Evolutionary conservation across 441 rosid species (phyloP).

Genomic region (Mallotus repandus): DNA sequence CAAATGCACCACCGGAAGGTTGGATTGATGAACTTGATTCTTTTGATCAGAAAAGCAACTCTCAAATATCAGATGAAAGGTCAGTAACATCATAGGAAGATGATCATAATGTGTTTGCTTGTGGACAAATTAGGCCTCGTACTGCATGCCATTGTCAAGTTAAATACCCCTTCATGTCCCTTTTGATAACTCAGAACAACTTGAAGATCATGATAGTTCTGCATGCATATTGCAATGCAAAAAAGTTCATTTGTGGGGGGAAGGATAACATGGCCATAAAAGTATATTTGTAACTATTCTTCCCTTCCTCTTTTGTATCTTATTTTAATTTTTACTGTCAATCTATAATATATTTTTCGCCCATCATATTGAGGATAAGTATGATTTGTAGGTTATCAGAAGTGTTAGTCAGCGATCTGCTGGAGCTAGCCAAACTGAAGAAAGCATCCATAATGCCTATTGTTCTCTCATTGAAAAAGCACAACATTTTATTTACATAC

Average conservation of each 20-base stretch:
- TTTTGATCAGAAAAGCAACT: slow-evolving; percentile 37
- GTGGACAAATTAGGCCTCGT: slow-evolving; percentile 86
- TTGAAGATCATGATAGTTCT: too few relatives aligned
- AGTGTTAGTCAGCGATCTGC: slow-evolving; percentile 99
- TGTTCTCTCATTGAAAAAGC: slow-evolving; percentile 88
- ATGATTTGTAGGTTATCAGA: slow-evolving; percentile 63
- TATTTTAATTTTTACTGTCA: slow-evolving; percentile 8
- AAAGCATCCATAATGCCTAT: slow-evolving; percentile 88
- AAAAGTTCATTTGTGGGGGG: neutral
- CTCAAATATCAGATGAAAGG: slow-evolving; percentile 56
- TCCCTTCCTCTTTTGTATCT: neutral
- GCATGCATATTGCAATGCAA: neutral
- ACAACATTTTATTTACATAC: slow-evolving; percentile 85
- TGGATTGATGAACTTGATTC: slow-evolving; percentile 60
- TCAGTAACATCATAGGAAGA: slow-evolving; percentile 75
- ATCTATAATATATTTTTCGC: neutral
- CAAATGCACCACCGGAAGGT: slow-evolving; percentile 57
- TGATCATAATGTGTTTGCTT: slow-evolving; percentile 49
- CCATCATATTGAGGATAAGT: neutral
- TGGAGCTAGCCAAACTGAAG: slow-evolving; percentile 94
- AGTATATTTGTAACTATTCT: neutral
- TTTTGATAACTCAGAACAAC: neutral
- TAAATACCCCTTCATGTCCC: slow-evolving; percentile 26
- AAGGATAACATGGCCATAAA: neutral
- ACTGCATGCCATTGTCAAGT: slow-evolving; percentile 93